Evolutionary conservation across 2,329 filamentous ascomycete genomes (phyloP).

Genomic region (Stagonosporopsis cucurbitacearum): DNA sequence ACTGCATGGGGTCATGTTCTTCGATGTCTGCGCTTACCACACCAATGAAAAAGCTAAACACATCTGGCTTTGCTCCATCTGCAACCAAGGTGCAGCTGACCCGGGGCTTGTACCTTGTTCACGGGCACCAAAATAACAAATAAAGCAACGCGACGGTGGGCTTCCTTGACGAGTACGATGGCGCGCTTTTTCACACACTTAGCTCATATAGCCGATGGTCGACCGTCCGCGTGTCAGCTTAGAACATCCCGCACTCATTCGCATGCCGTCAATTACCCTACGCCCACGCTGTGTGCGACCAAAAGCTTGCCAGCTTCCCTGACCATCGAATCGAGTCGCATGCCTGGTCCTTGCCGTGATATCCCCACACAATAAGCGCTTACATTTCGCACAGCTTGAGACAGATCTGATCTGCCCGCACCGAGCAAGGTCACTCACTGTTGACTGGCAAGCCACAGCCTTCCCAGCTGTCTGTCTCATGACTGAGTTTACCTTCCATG

Average conservation of each 20-base stretch:
- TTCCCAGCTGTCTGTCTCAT: conserved; percentile 22
- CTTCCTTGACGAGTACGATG: background rate
- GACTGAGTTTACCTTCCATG: conserved; percentile 16
- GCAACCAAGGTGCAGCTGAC: conserved; percentile 12
- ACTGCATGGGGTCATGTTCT: background rate
- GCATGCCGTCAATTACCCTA: background rate
- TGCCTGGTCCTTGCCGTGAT: conserved; percentile 24
- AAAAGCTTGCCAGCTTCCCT: background rate
- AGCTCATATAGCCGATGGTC: conserved; percentile 2
- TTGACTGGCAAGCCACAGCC: conserved; percentile 27
- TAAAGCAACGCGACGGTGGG: background rate
- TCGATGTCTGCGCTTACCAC: background rate
- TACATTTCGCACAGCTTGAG: conserved; percentile 28
- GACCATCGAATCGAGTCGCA: conserved; percentile 14
- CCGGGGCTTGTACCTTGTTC: conserved; percentile 1
- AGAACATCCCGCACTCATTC: background rate
- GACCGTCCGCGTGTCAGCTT: background rate
- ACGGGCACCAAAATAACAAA: conserved; percentile 5
- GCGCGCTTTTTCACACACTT: background rate
- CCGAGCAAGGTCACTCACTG: conserved; percentile 20
- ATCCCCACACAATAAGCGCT: conserved; percentile 24
- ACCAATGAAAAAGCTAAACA: background rate
- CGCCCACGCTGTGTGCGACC: conserved; percentile 7
- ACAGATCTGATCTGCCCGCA: conserved; percentile 29
- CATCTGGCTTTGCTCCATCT: background rate